Conservation (phyloP, 2,329 filamentous ascomycete species). For the Apiospora hydei region DNA sequence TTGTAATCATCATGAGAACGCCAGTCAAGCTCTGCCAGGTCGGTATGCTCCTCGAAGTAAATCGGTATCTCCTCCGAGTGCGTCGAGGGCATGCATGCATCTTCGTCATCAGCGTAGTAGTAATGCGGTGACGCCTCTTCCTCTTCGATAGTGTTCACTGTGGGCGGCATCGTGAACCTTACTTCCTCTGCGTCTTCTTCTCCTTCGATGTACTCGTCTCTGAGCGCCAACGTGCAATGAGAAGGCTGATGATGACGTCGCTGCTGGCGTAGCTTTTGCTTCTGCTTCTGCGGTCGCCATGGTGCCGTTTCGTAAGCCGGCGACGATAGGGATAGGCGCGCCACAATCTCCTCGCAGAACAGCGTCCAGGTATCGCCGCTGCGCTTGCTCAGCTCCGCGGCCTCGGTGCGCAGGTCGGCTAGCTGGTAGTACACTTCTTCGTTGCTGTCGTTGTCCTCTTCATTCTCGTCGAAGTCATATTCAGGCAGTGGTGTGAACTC, state of each 20-base stretch:
- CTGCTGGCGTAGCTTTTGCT: background rate
- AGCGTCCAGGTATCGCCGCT: slow-evolving; percentile 1
- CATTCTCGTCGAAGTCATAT: background rate
- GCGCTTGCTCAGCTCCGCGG: slow-evolving; percentile 3
- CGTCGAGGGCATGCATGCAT: background rate
- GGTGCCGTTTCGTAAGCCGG: background rate
- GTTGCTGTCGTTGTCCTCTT: background rate
- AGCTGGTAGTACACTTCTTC: background rate
- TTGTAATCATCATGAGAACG: background rate
- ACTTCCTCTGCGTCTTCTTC: background rate
- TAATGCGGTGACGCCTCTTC: too few species aligned
- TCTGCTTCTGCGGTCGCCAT: background rate
- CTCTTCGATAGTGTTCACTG: too few species aligned
- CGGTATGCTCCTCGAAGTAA: background rate
- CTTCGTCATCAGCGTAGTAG: background rate
- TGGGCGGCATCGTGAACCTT: too few species aligned
- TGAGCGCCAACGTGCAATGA: too few species aligned
- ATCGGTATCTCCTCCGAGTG: background rate
- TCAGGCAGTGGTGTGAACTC: background rate
- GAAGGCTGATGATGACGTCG: background rate
- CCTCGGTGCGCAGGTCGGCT: background rate
- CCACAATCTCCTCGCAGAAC: slow-evolving; percentile 8
- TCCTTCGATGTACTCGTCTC: too few species aligned
- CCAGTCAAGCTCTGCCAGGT: background rate
- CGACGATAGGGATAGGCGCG: background rate